These are phyloP conservation scores for Porodaedalea pini DNA, from an alignment of 1,284 basidiomycete genomes.

Conservation along the genomic window DNA sequence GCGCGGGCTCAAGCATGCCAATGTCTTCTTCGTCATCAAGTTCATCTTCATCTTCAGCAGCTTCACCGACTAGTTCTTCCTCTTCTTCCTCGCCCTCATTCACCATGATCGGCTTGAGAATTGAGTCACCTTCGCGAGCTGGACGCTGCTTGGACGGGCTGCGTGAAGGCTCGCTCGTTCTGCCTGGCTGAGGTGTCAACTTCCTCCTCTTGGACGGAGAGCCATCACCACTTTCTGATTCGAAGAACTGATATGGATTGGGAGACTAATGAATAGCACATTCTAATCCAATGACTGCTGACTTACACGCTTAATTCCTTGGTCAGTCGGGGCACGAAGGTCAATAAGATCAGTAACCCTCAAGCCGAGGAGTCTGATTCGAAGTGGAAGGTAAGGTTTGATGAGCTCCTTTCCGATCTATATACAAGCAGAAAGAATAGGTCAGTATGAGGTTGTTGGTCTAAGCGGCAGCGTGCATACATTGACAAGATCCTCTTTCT, in stretches of 20 bases:
- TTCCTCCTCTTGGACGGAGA: constrained; percentile 19
- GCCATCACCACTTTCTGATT: background rate
- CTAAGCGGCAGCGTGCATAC: constrained; percentile 39
- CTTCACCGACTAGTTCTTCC: constrained; percentile 21
- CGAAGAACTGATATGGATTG: constrained; percentile 9
- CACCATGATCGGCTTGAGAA: constrained; percentile 19
- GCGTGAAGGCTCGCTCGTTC: background rate
- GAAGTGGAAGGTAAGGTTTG: constrained; percentile 72
- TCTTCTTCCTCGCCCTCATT: constrained; percentile 35
- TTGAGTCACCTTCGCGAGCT: constrained; percentile 16
- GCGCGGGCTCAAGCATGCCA: background rate
- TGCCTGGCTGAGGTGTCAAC: background rate
- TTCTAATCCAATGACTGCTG: background rate
- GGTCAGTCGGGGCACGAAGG: constrained; percentile 45
- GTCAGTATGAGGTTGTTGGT: constrained; percentile 13
- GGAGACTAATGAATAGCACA: background rate
- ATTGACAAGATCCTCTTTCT: constrained; percentile 74
- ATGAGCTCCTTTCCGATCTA: constrained; percentile 83
- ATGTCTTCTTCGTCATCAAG: constrained; percentile 6
- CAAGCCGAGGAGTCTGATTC: constrained; percentile 76
- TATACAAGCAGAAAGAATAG: constrained; percentile 16
- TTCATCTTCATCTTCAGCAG: constrained; percentile 9
- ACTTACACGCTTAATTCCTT: constrained; percentile 63
- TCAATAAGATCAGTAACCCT: constrained; percentile 84
- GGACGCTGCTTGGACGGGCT: constrained; percentile 3